A percentile compares a stretch with the other conserved stretches of the same genome.
Evolutionary conservation across 2,329 filamentous ascomycete genomes (phyloP).

Genomic region (Neofusicoccum parvum): DNA sequence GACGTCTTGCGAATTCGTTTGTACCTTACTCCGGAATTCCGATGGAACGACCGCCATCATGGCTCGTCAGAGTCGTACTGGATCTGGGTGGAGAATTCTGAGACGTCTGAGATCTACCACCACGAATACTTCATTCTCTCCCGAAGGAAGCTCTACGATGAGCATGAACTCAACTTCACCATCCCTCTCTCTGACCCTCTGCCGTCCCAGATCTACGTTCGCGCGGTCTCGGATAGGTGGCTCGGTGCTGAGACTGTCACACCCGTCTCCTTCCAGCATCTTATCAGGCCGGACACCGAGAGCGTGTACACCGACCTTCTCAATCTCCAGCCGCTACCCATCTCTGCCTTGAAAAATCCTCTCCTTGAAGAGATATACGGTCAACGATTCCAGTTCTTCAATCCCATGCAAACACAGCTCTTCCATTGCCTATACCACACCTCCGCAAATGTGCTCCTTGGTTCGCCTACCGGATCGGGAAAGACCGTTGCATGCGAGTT

Average conservation of each 20-base stretch:
- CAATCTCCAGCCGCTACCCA: conserved; percentile 84
- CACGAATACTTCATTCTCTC: conserved; percentile 96
- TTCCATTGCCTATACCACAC: conserved; percentile 97
- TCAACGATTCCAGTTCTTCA: conserved; percentile 92
- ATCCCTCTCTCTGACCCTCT: conserved; percentile 92
- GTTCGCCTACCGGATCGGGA: conserved; percentile 94
- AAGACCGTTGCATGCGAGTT: conserved; percentile 96
- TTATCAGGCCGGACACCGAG: conserved; percentile 95
- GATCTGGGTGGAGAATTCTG: conserved; percentile 98
- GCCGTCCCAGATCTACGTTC: conserved; percentile 93
- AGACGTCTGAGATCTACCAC: conserved; percentile 96
- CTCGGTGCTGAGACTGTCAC: conserved; percentile 94
- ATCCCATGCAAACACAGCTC: conserved; percentile 98
- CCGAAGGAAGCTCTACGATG: conserved; percentile 85
- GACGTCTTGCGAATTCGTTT: conserved; percentile 93
- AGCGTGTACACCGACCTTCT: conserved; percentile 95
- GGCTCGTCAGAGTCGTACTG: conserved; percentile 96
- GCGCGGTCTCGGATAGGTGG: conserved; percentile 94
- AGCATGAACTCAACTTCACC: conserved; percentile 97
- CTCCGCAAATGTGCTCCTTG: conserved; percentile 84
- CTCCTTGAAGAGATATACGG: conserved; percentile 85
- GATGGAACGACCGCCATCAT: conserved; percentile 92
- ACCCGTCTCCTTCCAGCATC: conserved; percentile 94
- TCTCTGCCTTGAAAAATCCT: conserved; percentile 85
- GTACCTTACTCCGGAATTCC: conserved; percentile 83